Evolutionary conservation across 1,284 basidiomycete species (phyloP).

Genomic region (Moniliophthora roreri): DNA sequence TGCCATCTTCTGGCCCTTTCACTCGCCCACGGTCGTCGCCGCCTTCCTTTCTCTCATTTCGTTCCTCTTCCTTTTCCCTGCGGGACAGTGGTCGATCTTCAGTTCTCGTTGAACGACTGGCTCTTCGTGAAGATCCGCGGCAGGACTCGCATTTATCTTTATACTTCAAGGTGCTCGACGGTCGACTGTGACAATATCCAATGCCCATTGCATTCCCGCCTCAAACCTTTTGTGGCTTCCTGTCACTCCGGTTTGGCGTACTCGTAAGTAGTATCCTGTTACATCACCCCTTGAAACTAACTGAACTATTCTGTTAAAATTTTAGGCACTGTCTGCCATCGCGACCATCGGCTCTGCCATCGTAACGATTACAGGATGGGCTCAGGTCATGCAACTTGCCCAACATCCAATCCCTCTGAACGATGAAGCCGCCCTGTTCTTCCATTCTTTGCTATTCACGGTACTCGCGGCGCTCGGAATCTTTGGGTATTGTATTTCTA

Average conservation of each 20-base stretch:
- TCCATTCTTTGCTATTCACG: slow-evolving; percentile 47
- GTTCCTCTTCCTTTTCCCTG: slow-evolving; percentile 3
- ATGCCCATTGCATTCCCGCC: background rate
- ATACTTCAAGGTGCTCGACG: background rate
- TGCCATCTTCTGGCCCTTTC: too few relatives aligned
- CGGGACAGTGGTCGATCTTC: background rate
- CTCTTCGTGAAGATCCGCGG: background rate
- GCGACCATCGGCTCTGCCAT: slow-evolving; percentile 40
- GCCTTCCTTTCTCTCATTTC: background rate
- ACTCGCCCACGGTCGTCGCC: background rate
- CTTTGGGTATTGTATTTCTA: slow-evolving; percentile 45
- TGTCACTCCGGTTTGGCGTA: slow-evolving; percentile 59
- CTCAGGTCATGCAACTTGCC: slow-evolving; percentile 37
- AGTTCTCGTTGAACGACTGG: too few relatives aligned
- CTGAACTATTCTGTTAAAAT: background rate
- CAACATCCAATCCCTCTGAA: slow-evolving; percentile 27
- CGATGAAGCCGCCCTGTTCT: slow-evolving; percentile 46
- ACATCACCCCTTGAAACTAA: too few relatives aligned
- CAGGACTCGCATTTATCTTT: background rate
- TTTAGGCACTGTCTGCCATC: slow-evolving; percentile 43
- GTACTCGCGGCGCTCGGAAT: slow-evolving; percentile 46
- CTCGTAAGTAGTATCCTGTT: slow-evolving; percentile 40
- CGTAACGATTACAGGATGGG: slow-evolving; percentile 44
- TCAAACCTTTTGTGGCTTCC: slow-evolving; percentile 54
- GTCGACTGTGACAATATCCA: background rate